phyloP scores from a whole-genome alignment of 2,329 filamentous ascomycete genomes.

The Diaporthe destruens region DNA sequence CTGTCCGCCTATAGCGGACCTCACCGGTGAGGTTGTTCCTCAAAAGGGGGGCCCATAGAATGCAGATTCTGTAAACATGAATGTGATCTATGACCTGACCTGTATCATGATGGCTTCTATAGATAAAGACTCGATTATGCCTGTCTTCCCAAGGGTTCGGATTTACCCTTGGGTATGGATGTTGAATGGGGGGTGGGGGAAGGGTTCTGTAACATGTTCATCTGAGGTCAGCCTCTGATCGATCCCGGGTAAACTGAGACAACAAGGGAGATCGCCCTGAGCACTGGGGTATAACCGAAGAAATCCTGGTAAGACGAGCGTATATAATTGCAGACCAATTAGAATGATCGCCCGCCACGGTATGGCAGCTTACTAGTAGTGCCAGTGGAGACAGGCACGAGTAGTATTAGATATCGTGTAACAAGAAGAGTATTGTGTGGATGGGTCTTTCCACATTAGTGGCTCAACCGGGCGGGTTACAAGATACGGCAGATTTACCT shows the following conservation, averaged over 20 bases:
- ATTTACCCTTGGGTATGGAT: not conserved
- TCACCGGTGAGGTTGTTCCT: not conserved
- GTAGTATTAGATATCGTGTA: slow-evolving; percentile 16
- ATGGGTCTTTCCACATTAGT: not conserved
- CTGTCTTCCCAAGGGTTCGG: not conserved
- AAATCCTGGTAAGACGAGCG: slow-evolving; percentile 4
- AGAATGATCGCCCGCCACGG: slow-evolving; percentile 14
- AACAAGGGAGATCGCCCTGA: slow-evolving; percentile 26
- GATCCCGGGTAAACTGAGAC: slow-evolving; percentile 17
- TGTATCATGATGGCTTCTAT: not conserved
- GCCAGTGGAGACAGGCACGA: not conserved
- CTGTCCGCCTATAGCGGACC: not conserved
- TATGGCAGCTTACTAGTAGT: not conserved
- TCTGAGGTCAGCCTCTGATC: slow-evolving; percentile 26
- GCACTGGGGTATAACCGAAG: not conserved
- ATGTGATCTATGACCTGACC: not conserved
- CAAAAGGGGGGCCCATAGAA: too few species aligned
- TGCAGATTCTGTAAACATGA: not conserved
- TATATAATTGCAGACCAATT: slow-evolving; percentile 21
- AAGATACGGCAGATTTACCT: slow-evolving; percentile 7
- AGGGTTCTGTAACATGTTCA: not conserved
- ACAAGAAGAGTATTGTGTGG: not conserved
- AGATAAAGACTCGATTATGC: not conserved
- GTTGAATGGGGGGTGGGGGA: too few species aligned
- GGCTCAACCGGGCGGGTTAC: not conserved